Conservation (phyloP, 1,139 yeast species). For the Debaryomycetaceae sp. region DNA sequence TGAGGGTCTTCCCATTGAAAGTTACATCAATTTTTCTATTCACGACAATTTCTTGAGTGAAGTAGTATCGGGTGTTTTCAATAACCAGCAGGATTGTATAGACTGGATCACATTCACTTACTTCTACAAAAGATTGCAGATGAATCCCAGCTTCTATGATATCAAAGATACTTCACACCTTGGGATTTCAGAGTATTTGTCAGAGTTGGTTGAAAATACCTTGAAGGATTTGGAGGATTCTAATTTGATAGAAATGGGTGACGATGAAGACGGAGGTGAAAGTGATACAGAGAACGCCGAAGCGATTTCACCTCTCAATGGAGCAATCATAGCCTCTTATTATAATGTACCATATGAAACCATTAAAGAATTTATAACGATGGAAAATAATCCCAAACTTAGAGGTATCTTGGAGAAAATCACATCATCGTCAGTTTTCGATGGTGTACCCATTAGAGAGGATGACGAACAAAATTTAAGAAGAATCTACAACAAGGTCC, state of each 20-base stretch:
- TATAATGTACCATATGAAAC: constrained; percentile 63
- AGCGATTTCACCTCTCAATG: constrained; percentile 57
- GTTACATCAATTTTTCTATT: constrained; percentile 55
- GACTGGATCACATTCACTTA: constrained; percentile 88
- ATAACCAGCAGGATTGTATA: constrained; percentile 76
- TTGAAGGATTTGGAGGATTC: constrained; percentile 61
- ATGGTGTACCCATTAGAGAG: constrained; percentile 54
- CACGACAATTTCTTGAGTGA: constrained; percentile 73
- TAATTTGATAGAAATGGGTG: constrained; percentile 59
- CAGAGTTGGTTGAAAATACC: constrained; percentile 78
- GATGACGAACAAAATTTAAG: constrained; percentile 52
- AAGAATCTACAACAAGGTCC: constrained; percentile 56
- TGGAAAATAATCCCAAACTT: constrained; percentile 56
- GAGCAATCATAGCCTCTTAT: constrained; percentile 73
- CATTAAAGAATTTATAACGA: constrained; percentile 54
- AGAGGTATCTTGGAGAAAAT: constrained; percentile 64
- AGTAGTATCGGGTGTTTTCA: constrained; percentile 62
- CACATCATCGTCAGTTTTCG: constrained; percentile 69
- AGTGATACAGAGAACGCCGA: constrained; percentile 39
- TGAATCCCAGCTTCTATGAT: constrained; percentile 89
- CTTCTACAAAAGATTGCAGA: constrained; percentile 73
- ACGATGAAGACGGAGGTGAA: constrained; percentile 30
- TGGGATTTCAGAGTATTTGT: constrained; percentile 76
- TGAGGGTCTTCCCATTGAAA: constrained; percentile 82
- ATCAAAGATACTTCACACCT: constrained; percentile 58